Conservation (phyloP, 257 asterid genomes). For the Plantago elongata region DNA sequence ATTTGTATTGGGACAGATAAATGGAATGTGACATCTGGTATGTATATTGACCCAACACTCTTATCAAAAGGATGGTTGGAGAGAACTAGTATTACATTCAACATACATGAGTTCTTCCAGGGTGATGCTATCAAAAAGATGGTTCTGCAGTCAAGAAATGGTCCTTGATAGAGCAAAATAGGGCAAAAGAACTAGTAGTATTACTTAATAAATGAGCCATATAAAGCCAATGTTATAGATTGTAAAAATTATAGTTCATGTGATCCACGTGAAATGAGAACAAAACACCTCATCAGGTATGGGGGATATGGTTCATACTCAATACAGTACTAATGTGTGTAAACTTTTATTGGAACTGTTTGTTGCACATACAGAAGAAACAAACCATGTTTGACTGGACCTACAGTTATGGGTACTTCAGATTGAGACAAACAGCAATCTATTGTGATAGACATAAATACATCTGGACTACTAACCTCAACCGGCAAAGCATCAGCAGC, state of each 20-base stretch:
- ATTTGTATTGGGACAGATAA: too few relatives aligned
- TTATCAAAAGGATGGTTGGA: too few relatives aligned
- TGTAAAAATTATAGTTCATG: too few relatives aligned
- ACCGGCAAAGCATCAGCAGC: constrained; percentile 95
- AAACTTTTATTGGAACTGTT: too few relatives aligned
- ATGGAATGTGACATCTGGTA: too few relatives aligned
- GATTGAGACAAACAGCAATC: constrained; percentile 18
- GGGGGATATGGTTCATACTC: too few relatives aligned
- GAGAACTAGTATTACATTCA: neutral
- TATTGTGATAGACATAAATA: constrained; percentile 20
- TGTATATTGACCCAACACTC: too few relatives aligned
- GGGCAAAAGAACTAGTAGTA: constrained; percentile 11
- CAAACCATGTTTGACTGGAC: constrained; percentile 1
- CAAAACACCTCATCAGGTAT: too few relatives aligned
- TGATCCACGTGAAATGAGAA: too few relatives aligned
- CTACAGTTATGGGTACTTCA: constrained; percentile 8
- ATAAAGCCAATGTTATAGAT: too few relatives aligned
- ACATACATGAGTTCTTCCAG: neutral
- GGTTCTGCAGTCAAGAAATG: constrained; percentile 18
- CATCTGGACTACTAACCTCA: constrained; percentile 49
- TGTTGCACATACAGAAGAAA: constrained; percentile 3
- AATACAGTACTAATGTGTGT: too few relatives aligned
- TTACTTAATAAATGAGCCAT: neutral
- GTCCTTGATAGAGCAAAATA: constrained; percentile 14
- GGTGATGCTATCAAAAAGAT: constrained; percentile 6